phyloP scores from a whole-genome alignment of 1,139 yeast genomes.

The Debaryomyces psychrophilus region DNA sequence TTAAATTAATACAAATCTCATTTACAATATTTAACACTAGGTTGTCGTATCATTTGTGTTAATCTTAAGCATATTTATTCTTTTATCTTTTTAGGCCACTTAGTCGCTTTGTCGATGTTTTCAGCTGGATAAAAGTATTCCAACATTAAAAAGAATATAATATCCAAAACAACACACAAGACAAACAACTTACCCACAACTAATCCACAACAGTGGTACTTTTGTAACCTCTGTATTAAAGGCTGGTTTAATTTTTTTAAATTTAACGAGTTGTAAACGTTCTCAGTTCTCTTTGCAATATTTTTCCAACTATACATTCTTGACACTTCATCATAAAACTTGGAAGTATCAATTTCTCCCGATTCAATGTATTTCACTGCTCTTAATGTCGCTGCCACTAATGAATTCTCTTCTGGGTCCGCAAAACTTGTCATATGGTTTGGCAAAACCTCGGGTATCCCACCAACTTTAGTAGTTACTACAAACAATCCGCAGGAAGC shows the following conservation, averaged over 20 bases:
- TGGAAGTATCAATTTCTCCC: constrained; percentile 66
- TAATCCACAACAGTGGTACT: constrained; percentile 73
- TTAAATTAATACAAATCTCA: not conserved
- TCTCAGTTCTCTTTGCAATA: constrained; percentile 83
- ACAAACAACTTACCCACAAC: constrained; percentile 87
- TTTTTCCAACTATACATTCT: constrained; percentile 92
- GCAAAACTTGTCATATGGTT: constrained; percentile 93
- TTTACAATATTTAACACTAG: constrained; percentile 11
- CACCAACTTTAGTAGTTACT: constrained; percentile 96
- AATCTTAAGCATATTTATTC: not conserved
- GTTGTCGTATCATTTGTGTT: not conserved
- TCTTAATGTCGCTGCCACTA: constrained; percentile 66
- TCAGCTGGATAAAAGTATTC: constrained; percentile 73
- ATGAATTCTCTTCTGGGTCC: constrained; percentile 76
- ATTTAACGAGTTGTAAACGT: constrained; percentile 68
- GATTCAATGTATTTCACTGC: constrained; percentile 65
- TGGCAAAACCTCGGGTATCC: constrained; percentile 96
- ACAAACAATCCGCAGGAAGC: constrained; percentile 94
- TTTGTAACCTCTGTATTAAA: constrained; percentile 51
- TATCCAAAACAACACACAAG: constrained; percentile 77
- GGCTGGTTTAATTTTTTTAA: constrained; percentile 48
- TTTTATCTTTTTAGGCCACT: constrained; percentile 64
- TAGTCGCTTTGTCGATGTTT: constrained; percentile 68
- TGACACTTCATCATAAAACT: constrained; percentile 76
- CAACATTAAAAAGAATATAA: constrained; percentile 60